These are phyloP conservation scores for Fusarium marasasianum DNA, from an alignment of 2,329 filamentous ascomycete species.

Conservation along the genomic window DNA sequence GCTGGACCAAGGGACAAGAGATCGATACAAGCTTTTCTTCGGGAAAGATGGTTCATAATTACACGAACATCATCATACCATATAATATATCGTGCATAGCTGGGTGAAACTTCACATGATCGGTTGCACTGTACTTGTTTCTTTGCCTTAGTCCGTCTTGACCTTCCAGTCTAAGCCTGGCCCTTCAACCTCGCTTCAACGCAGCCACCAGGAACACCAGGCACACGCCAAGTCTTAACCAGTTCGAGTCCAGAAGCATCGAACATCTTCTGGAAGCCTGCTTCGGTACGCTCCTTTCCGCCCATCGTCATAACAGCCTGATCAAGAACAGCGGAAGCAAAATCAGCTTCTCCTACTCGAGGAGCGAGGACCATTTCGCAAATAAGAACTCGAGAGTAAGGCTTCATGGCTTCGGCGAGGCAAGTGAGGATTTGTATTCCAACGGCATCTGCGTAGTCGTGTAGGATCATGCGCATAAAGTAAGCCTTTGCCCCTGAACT, in stretches of 20 bases:
- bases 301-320: slow-evolving; percentile 49
- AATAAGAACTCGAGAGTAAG: slow-evolving; percentile 43
- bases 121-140: not conserved
- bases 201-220: slow-evolving; percentile 40
- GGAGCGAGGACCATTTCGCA: slow-evolving; percentile 47
- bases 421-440: slow-evolving; percentile 42
- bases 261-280: slow-evolving; percentile 43
- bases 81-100: too few species aligned
- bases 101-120: too few species aligned
- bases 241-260: slow-evolving; percentile 45
- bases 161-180: not conserved
- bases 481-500: slow-evolving; percentile 47
- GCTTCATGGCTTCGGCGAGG: slow-evolving; percentile 43
- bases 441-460: slow-evolving; percentile 45
- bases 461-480: slow-evolving; percentile 49
- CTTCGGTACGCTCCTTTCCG: slow-evolving; percentile 46
- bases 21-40: not conserved
- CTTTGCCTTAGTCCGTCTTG: not conserved
- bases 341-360: slow-evolving; percentile 44
- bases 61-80: not conserved
- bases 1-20: not conserved
- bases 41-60: too few species aligned
- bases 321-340: slow-evolving; percentile 45
- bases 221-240: slow-evolving; percentile 39
- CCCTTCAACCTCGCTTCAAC: slow-evolving; percentile 38